Base-by-base conservation (phyloP, 192 early-diverging fungal genomes). In the Linnemannia schmuckeri region DNA sequence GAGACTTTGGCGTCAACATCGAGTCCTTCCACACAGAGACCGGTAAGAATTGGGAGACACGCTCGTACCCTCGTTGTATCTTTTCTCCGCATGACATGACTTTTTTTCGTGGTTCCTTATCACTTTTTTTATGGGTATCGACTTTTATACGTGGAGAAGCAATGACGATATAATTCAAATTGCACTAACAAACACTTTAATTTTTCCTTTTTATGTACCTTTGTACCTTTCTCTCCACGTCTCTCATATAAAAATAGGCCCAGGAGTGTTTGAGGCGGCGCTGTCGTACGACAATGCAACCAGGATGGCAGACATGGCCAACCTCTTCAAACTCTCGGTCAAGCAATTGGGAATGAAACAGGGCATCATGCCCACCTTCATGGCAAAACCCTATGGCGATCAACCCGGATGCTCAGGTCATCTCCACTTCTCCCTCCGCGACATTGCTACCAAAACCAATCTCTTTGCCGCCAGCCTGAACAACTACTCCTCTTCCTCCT, bases 1-100 rank as follows among this genome's bases (percentile, higher is more conserved):
- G 86, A 27, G 75, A 88, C 47, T 90, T 93, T 66, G 86, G 88
- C 4, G 92, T 96, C 17, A 91, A 92, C n/a, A 81, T 96, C 10
- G 96, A 96, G 88, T 92, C 93, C 70, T 93, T 92, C 74, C 96
- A 96, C 77, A 96, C 96, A 1, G 96, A 96, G 78, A 96, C 96
- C 27, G 94, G 93, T 89, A 69, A 3, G 20, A 12, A 30, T 15
- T 33, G 33, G 22, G 10, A 52, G 66, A 33, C 30, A 57, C 17
- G 20, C 42, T 44, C 47, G 10, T 49, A 49, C 47, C 47, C 47
- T 30, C 1, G 61, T 33, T 15, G n/a, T 66, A 12, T 15, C 27
- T 66, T 30, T 66, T 33, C n/a, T 66, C 55, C 55, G 55, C n/a
- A 57, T 66, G 30, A 33, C 27, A n/a, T 10, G n/a, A 10, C 6